Conservation (phyloP, 23 red algal species). For the Porphyridium purpureum region DNA sequence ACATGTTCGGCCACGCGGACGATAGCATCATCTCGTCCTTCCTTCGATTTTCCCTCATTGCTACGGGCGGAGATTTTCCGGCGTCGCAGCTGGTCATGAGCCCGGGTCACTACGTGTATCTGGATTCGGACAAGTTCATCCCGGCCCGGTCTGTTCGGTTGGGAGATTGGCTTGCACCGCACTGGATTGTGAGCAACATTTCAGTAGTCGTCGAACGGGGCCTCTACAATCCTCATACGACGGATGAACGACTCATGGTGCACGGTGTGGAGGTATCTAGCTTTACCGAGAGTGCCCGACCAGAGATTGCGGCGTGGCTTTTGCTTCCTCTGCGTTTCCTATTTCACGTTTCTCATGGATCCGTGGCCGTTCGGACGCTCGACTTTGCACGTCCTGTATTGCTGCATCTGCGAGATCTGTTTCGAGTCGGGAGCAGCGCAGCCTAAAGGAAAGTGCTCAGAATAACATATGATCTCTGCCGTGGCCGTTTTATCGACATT, state of each 20-base stretch:
- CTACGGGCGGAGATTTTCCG: not conserved
- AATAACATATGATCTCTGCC: no score
- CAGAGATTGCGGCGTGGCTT: not conserved
- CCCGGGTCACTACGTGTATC: not conserved
- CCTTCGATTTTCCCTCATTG: no score
- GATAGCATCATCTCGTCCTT: not conserved
- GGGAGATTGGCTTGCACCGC: not conserved
- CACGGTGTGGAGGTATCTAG: not conserved
- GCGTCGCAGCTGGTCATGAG: not conserved
- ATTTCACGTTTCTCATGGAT: no score
- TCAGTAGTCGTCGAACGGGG: no score
- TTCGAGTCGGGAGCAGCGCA: no score
- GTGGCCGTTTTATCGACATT: no score
- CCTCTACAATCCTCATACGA: slow-evolving; percentile 1
- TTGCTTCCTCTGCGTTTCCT: no score
- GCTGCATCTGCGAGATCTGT: no score
- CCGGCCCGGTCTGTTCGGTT: not conserved
- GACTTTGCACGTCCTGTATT: no score
- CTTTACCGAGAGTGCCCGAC: not conserved
- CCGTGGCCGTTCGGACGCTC: no score
- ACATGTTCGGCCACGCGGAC: not conserved
- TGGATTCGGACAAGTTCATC: not conserved
- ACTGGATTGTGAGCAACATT: not conserved
- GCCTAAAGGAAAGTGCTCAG: no score
- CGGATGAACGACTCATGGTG: not conserved